Conservation (phyloP, 208 protist species). For the Acanthamoeba lenticulata region DNA sequence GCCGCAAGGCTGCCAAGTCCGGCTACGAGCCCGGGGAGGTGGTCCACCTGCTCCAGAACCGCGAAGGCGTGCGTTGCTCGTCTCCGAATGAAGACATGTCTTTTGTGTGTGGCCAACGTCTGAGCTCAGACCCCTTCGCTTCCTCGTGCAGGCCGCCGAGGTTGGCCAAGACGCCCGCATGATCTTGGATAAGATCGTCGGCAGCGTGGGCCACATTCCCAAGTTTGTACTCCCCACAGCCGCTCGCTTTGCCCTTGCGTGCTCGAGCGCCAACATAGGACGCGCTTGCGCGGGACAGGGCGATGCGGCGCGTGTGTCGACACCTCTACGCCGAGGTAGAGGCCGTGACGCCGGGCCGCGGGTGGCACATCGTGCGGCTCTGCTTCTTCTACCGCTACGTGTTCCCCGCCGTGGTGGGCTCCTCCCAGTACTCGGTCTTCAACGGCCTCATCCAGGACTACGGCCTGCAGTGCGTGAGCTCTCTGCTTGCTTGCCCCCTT, state of each 20-base stretch:
- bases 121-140: not conserved
- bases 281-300: not conserved
- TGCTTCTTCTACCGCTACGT: not conserved
- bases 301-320: not conserved
- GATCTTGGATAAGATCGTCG: not conserved
- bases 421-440: constrained; percentile 1
- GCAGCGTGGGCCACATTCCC: not conserved
- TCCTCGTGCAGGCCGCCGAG: not conserved
- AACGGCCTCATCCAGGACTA: not conserved
- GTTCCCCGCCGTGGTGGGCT: not conserved
- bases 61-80: not conserved
- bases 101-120: too few relatives aligned
- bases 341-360: not conserved
- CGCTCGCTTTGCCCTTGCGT: not conserved
- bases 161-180: not conserved
- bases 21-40: not conserved
- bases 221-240: not conserved
- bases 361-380: not conserved
- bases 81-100: too few relatives aligned
- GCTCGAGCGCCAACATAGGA: not conserved
- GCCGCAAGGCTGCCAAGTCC: not conserved
- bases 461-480: not conserved
- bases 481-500: not conserved
- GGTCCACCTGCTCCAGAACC: not conserved
- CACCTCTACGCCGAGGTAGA: not conserved